phyloP scores from a whole-genome alignment of 2,329 filamentous ascomycete species.

The Penicillium sp. region DNA sequence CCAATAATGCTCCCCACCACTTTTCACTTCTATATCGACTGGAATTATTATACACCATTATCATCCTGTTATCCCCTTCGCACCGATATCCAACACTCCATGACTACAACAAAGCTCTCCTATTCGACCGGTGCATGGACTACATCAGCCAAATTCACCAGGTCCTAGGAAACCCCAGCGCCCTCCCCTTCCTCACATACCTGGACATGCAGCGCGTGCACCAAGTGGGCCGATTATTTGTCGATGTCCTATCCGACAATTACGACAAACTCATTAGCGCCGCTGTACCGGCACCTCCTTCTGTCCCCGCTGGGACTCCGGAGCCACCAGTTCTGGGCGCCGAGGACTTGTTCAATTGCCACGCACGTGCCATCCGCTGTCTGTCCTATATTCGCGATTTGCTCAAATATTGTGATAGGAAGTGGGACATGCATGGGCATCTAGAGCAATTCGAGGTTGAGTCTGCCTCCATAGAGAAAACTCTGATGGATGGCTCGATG shows the following conservation, averaged over 20 bases:
- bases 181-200: slow-evolving; percentile 73
- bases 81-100: slow-evolving; percentile 66
- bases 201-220: slow-evolving; percentile 83
- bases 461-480: slow-evolving; percentile 26
- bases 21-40: slow-evolving; percentile 79
- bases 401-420: slow-evolving; percentile 30
- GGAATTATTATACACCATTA: slow-evolving; percentile 85
- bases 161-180: slow-evolving; percentile 58
- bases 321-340: slow-evolving; percentile 29
- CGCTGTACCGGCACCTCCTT: slow-evolving; percentile 26
- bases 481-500: slow-evolving; percentile 22
- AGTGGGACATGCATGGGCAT: slow-evolving; percentile 32
- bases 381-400: slow-evolving; percentile 32
- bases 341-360: slow-evolving; percentile 34
- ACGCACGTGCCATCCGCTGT: slow-evolving; percentile 31
- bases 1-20: slow-evolving; percentile 59
- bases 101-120: slow-evolving; percentile 72
- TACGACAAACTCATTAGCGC: slow-evolving; percentile 44
- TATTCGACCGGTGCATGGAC: slow-evolving; percentile 82
- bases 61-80: slow-evolving; percentile 83
- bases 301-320: slow-evolving; percentile 30
- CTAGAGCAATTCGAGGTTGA: slow-evolving; percentile 32
- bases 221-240: slow-evolving; percentile 60
- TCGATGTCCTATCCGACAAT: slow-evolving; percentile 55
- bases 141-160: slow-evolving; percentile 74